A percentile compares a stretch with the other conserved stretches of the same genome.
Conservation (phyloP, 2,329 filamentous ascomycete species). For the Cordyceps farinosa region DNA sequence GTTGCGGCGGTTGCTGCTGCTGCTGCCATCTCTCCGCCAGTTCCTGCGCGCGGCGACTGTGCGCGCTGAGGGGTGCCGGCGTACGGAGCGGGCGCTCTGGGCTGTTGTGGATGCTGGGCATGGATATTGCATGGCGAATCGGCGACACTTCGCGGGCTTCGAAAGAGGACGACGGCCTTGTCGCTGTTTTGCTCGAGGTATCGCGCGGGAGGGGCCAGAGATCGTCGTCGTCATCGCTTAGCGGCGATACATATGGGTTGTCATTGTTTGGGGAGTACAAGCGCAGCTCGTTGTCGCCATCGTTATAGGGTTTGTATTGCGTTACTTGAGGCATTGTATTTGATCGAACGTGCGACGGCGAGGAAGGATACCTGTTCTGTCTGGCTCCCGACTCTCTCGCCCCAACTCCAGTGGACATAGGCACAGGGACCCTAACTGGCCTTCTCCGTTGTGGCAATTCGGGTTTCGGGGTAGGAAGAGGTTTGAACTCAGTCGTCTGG, state of each 20-base stretch:
- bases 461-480: slow-evolving; percentile 1
- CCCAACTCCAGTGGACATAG: not conserved
- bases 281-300: not conserved
- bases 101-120: not conserved
- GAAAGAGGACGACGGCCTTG: not conserved
- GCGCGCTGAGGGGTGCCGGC: not conserved
- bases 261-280: not conserved
- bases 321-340: not conserved
- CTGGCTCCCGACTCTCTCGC: not conserved
- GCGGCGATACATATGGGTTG: slow-evolving; percentile 8
- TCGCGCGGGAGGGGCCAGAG: not conserved
- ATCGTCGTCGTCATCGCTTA: slow-evolving; percentile 9
- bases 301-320: not conserved
- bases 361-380: not conserved
- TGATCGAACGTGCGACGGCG: slow-evolving; percentile 4
- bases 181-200: not conserved
- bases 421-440: not conserved
- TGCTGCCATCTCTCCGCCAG: not conserved
- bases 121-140: not conserved
- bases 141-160: slow-evolving; percentile 4
- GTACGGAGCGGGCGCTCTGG: not conserved
- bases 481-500: slow-evolving; percentile 7
- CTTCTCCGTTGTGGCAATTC: slow-evolving; percentile 7
- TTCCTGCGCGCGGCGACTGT: slow-evolving; percentile 2
- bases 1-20: not conserved